Conservation (phyloP, 2,329 filamentous ascomycete genomes). For the Cladophialophora yegresii region DNA sequence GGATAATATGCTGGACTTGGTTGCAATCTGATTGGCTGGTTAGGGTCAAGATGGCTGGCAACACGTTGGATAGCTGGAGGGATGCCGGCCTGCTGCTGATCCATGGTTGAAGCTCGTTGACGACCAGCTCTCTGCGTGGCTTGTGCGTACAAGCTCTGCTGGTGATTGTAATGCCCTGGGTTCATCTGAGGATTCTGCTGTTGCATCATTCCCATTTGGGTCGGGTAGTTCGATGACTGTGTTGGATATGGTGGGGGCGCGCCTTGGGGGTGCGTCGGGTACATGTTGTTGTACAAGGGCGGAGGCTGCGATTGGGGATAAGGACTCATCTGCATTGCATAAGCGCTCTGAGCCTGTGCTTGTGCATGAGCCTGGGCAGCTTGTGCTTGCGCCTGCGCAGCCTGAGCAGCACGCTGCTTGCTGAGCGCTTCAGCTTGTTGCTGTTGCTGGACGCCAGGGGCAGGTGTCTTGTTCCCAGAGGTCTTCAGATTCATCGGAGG, state of each 20-base stretch:
- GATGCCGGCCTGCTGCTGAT: conserved; percentile 89
- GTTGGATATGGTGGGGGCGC: conserved; percentile 78
- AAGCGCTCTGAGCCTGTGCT: conserved; percentile 69
- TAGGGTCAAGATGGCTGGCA: conserved; percentile 93
- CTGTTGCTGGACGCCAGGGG: conserved; percentile 91
- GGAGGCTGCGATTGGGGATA: conserved; percentile 56
- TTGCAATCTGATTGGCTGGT: conserved; percentile 87
- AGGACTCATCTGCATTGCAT: conserved; percentile 61
- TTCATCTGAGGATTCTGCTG: conserved; percentile 67
- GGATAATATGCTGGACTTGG: conserved; percentile 97
- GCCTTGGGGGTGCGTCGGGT: conserved; percentile 65
- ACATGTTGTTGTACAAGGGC: conserved; percentile 80
- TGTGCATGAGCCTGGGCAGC: conserved; percentile 57
- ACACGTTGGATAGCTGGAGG: conserved; percentile 91
- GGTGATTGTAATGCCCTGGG: conserved; percentile 66
- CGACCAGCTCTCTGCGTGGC: conserved; percentile 74
- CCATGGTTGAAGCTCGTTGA: conserved; percentile 93
- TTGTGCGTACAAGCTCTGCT: conserved; percentile 73
- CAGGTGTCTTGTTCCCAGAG: conserved; percentile 81
- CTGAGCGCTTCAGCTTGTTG: conserved; percentile 91
- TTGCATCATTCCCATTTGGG: conserved; percentile 68
- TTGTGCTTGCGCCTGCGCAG: conserved; percentile 50
- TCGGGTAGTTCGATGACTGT: conserved; percentile 69
- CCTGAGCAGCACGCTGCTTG: conserved; percentile 75
- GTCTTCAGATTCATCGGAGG: conserved; percentile 96